These are phyloP conservation scores for Mycena haematopus DNA, from an alignment of 768 basidiomycete species.

Conservation along the genomic window DNA sequence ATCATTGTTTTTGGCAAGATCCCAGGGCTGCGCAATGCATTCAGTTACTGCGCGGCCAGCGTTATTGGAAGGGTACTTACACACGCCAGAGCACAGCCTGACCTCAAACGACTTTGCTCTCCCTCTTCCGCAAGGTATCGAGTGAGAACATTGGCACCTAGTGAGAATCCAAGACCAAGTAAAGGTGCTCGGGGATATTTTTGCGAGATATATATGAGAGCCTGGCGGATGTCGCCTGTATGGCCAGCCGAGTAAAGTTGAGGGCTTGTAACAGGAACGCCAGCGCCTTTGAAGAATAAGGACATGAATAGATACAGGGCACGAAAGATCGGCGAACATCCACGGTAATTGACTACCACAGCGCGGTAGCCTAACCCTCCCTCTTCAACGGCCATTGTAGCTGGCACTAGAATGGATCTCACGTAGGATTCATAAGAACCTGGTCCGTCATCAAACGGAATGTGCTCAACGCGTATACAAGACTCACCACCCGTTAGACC, in stretches of 20 bases:
- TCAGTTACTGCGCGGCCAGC: constrained; percentile 31
- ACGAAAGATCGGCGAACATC: constrained; percentile 62
- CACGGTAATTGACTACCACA: constrained; percentile 91
- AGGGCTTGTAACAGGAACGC: constrained; percentile 80
- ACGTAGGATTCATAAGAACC: constrained; percentile 93
- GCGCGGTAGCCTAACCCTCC: constrained; percentile 93
- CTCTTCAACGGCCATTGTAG: constrained; percentile 68
- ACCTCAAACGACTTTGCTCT: constrained; percentile 60
- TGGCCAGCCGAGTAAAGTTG: constrained; percentile 89
- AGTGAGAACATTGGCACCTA: constrained; percentile 91
- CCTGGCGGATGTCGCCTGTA: constrained; percentile 88
- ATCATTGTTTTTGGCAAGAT: constrained; percentile 55
- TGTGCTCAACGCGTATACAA: not conserved
- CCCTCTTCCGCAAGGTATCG: constrained; percentile 90
- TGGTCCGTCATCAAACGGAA: constrained; percentile 35
- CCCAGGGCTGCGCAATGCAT: constrained; percentile 53
- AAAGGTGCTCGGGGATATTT: constrained; percentile 82
- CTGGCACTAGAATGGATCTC: constrained; percentile 77
- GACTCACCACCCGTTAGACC: constrained; percentile 39
- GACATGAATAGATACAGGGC: constrained; percentile 19
- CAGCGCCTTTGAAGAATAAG: constrained; percentile 65
- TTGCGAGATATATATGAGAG: constrained; percentile 75
- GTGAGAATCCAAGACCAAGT: constrained; percentile 89
- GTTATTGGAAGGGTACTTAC: constrained; percentile 50
- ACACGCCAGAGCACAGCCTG: constrained; percentile 76